Base-by-base conservation (phyloP, 1,284 basidiomycete species). In the Ustilago trichophora region DNA sequence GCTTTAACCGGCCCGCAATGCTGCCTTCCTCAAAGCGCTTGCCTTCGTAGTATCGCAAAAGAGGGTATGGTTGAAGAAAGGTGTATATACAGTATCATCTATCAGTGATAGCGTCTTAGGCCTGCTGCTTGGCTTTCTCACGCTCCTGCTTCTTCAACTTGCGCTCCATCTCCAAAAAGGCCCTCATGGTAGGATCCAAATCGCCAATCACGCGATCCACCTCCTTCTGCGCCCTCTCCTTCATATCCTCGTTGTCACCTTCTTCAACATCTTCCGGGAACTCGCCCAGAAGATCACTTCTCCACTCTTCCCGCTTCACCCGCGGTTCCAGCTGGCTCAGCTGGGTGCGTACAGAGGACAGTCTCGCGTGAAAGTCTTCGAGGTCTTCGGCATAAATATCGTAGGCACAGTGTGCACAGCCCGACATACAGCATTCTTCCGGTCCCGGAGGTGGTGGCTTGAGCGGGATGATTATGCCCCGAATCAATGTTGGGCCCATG, bases 381-480 rank as follows among this genome's bases (percentile, higher is more conserved):
- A 91, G 81, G 1, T 90, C 87, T 43, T 92, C 91, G 49, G 89
- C 87, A 81, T 93, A 92, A 22, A 93, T 83, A 71, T 92, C 91
- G 80, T 93, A 90, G 7, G 93, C 90, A 81, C 92, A 94, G 29
- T 92, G 83, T 0, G 91, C 90, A 74, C 92, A 94, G 25, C 91
- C 91, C 9, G 90, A 92, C 91, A 92, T 93, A 83, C 92, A 93
- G 82, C 92, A 93, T 82, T 92, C 80, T 53, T 80, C 80, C 4
- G 78, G 73, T 3, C 80, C 80, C 1, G 80, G 80, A 16, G 80
- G 77, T 24, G 43, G 49, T 1, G 80, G 80, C 13, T 56, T 63
- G 22, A 62, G 43, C 2, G 77, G 75, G 27, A 79, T 62, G 21
- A 38, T 25, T 29, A 77, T 64, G 26, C 65, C 72, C 10, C 73